Percentiles rank a stretch among this genome's conserved stretches.
Evolutionary conservation across 208 protist genomes (phyloP).

Genomic region (Porcisia hertigi): DNA sequence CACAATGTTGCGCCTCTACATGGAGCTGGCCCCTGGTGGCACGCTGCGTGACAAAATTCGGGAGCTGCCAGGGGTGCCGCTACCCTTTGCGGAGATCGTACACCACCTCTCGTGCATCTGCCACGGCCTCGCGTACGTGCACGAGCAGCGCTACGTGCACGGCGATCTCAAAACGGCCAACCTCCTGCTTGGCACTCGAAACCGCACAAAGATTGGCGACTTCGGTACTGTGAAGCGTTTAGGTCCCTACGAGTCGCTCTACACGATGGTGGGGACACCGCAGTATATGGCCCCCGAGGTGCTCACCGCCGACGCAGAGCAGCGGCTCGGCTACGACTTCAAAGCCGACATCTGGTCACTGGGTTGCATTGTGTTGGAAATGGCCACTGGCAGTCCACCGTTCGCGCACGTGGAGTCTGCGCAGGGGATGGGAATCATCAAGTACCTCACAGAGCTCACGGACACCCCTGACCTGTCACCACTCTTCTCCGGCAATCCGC

Average conservation of each 20-base stretch:
- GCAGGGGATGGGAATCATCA: constrained; percentile 84
- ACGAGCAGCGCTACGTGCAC: constrained; percentile 87
- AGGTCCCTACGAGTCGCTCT: constrained; percentile 67
- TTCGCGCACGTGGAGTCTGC: constrained; percentile 72
- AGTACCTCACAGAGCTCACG: constrained; percentile 75
- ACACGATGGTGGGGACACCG: constrained; percentile 83
- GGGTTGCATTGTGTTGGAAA: constrained; percentile 88
- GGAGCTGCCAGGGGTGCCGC: constrained; percentile 46
- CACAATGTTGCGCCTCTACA: constrained; percentile 83
- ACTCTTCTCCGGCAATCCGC: constrained; percentile 66
- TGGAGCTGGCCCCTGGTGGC: constrained; percentile 91
- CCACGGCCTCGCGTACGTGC: constrained; percentile 88
- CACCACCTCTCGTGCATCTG: constrained; percentile 84
- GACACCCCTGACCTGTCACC: constrained; percentile 76
- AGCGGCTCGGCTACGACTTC: constrained; percentile 75
- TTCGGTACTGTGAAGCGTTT: constrained; percentile 93
- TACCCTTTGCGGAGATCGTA: constrained; percentile 71
- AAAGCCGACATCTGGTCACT: constrained; percentile 93
- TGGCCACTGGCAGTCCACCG: constrained; percentile 79
- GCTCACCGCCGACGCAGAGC: constrained; percentile 53
- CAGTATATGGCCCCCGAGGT: constrained; percentile 94
- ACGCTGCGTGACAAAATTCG: constrained; percentile 83
- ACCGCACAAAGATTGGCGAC: constrained; percentile 93
- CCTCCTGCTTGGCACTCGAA: constrained; percentile 76
- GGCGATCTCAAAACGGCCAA: constrained; percentile 93